Base-by-base conservation (phyloP, 2,329 filamentous ascomycete species). In the Ophiostoma populinum region DNA sequence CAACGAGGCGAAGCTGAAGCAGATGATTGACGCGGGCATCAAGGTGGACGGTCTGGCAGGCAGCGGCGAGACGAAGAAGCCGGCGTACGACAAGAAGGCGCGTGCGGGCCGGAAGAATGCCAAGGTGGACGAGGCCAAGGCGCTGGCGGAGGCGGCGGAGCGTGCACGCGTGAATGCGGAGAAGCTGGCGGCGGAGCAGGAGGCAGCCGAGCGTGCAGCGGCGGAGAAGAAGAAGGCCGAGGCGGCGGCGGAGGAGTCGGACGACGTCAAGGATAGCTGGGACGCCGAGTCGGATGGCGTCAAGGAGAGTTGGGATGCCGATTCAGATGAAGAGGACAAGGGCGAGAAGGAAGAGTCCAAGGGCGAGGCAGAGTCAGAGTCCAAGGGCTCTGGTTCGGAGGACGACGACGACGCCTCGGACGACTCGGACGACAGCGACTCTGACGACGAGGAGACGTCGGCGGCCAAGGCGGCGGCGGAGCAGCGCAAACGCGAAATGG, bases 281-380 rank as follows among this genome's bases (percentile, higher is more conserved):
- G 73, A 75, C 20, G 76, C 81, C 33, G 83, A 80, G 20, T 80
- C 75, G 18, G 75, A 78, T 12, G 76, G 79, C 40, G 67, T 92
- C 49, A 94, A 94, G 58, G 87, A 94, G 45, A 87, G 78, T 61
- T 95, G 87, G 87, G 87, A 95, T 53, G 85, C 80, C 22, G 79
- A 83, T 36, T 76, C 74, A 3, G 80, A 81, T 32, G 78, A 81
- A 6, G 80, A 85, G 47, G 56, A 59, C 51, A 55, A 54, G 49
- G 61, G 50, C 38, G 44, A 46, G 32, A 43, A 47, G 28, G 32
- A 35, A 34, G 67, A 75, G 38, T 47, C 16, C 7, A 34, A 27
- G 24, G 15, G n/a, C n/a, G n/a, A n/a, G n/a, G n/a, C n/a, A n/a
- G n/a, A n/a, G n/a, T n/a, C n/a, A n/a, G n/a, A n/a, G n/a, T n/a